These are phyloP conservation scores for Eucalyptus globulus DNA, from an alignment of 345 rosid genomes.

Conservation along the genomic window DNA sequence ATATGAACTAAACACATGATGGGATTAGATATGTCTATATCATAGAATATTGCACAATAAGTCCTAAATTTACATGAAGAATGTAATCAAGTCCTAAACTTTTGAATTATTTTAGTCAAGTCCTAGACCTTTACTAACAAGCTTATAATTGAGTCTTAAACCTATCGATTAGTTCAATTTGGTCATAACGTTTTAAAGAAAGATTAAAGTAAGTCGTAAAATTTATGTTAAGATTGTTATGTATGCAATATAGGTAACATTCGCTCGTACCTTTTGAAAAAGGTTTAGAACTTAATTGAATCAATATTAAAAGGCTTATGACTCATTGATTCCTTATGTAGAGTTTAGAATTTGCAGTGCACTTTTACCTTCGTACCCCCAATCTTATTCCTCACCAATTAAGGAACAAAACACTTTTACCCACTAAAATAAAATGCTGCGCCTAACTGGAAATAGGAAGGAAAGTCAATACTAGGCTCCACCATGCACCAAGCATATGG, in stretches of 20 bases:
- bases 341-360: neutral
- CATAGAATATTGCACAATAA: neutral
- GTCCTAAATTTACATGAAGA: neutral
- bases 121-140: neutral
- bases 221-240: neutral
- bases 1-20: neutral
- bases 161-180: neutral
- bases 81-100: neutral
- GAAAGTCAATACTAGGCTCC: neutral
- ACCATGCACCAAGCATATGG: neutral
- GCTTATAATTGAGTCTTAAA: neutral
- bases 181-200: neutral
- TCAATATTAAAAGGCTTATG: neutral
- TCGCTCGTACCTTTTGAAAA: neutral
- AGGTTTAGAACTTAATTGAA: neutral
- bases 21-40: neutral
- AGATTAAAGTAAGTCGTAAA: neutral
- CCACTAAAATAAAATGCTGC: neutral
- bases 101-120: neutral
- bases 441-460: neutral
- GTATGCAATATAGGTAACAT: neutral
- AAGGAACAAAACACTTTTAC: neutral
- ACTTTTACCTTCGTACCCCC: neutral
- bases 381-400: neutral
- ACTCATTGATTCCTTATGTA: neutral